Percentiles rank a stretch among this genome's conserved stretches.
These are phyloP conservation scores for Lentinula aciculospora DNA, from an alignment of 768 basidiomycete genomes.

Conservation along the genomic window DNA sequence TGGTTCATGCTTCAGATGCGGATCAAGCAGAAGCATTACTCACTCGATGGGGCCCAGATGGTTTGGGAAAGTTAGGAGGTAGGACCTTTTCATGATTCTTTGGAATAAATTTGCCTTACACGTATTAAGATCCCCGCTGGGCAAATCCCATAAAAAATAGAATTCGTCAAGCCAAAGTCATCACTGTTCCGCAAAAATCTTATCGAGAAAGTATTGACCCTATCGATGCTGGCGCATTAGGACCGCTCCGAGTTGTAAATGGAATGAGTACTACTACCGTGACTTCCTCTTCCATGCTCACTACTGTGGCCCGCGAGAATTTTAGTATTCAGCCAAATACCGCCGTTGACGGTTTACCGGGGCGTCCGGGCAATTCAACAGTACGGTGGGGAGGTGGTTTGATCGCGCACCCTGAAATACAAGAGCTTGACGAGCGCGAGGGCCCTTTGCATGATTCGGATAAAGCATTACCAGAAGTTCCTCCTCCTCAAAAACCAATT, in stretches of 20 bases:
- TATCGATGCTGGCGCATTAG: constrained; percentile 35
- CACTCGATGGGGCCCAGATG: constrained; percentile 84
- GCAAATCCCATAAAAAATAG: constrained; percentile 82
- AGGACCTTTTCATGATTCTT: constrained; percentile 20
- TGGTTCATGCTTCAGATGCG: constrained; percentile 87
- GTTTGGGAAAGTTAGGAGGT: constrained; percentile 86
- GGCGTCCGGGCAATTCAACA: constrained; percentile 54
- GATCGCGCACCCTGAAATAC: constrained; percentile 58
- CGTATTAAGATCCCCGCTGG: constrained; percentile 73
- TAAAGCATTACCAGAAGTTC: constrained; percentile 22
- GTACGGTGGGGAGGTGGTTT: constrained; percentile 57
- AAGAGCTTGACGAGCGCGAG: constrained; percentile 50
- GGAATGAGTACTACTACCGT: constrained; percentile 57
- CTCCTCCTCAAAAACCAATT: constrained; percentile 52
- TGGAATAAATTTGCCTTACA: constrained; percentile 16
- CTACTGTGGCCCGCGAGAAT: constrained; percentile 73
- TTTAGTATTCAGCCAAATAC: constrained; percentile 28
- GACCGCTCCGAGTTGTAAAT: constrained; percentile 74
- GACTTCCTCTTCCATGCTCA: constrained; percentile 55
- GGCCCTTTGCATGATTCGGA: constrained; percentile 22
- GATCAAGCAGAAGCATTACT: constrained; percentile 86
- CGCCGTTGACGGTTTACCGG: constrained; percentile 41
- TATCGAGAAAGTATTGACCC: constrained; percentile 26
- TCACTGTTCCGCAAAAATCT: constrained; percentile 66
- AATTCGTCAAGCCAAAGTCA: constrained; percentile 61